Evolutionary conservation across 768 basidiomycete genomes (phyloP), one percentile per base, ranked within the genome.

Genomic region (Kwoniella dendrophila): DNA sequence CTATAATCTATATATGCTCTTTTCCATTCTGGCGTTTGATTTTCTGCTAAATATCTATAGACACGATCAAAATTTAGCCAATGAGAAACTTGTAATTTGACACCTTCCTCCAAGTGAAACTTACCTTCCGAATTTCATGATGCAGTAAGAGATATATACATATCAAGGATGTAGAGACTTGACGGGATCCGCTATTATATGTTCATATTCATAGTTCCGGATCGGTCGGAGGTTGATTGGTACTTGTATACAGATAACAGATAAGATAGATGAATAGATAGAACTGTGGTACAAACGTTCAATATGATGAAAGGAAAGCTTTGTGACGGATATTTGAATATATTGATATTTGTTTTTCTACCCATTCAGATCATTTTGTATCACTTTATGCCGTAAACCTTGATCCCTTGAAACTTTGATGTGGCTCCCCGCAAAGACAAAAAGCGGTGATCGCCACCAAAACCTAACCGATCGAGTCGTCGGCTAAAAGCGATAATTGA

Each of bases 1-100:
- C 71, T 65, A 53, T 79, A 79, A 51, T 79, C 76, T 58, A 79
- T 78, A 54, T 79, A 79, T 4, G 78, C 78, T 16, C 78, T 63
- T 49, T 77, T 77, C 78, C 78, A 79, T 62, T 79, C 78, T 2
- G 76, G 75, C 6, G 77, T 79, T 40, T 66, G 67, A 36, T 75
- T 72, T 36, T 76, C 72, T 14, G 41, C 67, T 27, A 76, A 72
- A 59, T 76, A 76, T 59, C 72, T 73, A 30, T 8, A 24, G 14
- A n/a, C 14, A 4, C 1, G 14, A 48, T 29, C 8, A 30, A 3
- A 30, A 16, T 56, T 24, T 16, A 26, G 33, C 26, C 44, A 3
- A 12, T 11, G 45, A 22, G 18, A 45, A 7, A 22, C 12, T 48
- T 36, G 36, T 12, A 41, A 38, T 47, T 14, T 58, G 40, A 49